These are phyloP conservation scores for Tieghemiomyces parasiticus DNA, from an alignment of 192 early-diverging fungal genomes.

Conservation along the genomic window DNA sequence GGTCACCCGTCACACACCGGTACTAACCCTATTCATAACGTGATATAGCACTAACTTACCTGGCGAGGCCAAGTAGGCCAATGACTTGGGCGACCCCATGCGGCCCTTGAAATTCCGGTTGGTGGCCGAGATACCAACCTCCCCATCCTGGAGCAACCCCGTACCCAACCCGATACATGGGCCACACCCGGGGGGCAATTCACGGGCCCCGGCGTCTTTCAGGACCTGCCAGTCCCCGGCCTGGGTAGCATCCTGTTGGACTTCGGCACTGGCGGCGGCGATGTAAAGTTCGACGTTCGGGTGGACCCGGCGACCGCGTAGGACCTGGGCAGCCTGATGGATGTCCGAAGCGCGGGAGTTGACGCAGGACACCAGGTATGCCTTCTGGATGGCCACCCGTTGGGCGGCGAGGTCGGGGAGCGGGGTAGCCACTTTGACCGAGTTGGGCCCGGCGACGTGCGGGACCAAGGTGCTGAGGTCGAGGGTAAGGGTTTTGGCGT, in stretches of 20 bases:
- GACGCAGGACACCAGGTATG: conserved; percentile 90
- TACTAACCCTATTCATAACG: no score
- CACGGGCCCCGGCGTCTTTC: conserved; percentile 74
- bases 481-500: conserved; percentile 73
- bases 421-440: conserved; percentile 83
- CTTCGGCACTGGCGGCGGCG: conserved; percentile 85
- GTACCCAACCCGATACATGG: conserved; percentile 91
- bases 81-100: conserved; percentile 86
- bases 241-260: conserved; percentile 70
- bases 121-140: conserved; percentile 97
- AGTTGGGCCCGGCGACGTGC: conserved; percentile 86
- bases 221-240: conserved; percentile 80
- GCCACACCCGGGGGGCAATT: conserved; percentile 90
- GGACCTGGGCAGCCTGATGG: conserved; percentile 69
- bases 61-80: conserved; percentile 92
- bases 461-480: conserved; percentile 80
- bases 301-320: conserved; percentile 54
- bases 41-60: no score
- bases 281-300: conserved; percentile 85
- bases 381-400: conserved; percentile 81
- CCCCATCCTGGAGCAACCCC: conserved; percentile 87
- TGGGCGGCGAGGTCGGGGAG: conserved; percentile 55
- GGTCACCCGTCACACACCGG: no score
- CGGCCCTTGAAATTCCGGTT: conserved; percentile 99
- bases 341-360: conserved; percentile 89